A percentile compares a stretch with the other conserved stretches of the same genome.
Evolutionary conservation across 164 flowering plant genomes (phyloP).

Genomic region (Vitis rotundifolia): DNA sequence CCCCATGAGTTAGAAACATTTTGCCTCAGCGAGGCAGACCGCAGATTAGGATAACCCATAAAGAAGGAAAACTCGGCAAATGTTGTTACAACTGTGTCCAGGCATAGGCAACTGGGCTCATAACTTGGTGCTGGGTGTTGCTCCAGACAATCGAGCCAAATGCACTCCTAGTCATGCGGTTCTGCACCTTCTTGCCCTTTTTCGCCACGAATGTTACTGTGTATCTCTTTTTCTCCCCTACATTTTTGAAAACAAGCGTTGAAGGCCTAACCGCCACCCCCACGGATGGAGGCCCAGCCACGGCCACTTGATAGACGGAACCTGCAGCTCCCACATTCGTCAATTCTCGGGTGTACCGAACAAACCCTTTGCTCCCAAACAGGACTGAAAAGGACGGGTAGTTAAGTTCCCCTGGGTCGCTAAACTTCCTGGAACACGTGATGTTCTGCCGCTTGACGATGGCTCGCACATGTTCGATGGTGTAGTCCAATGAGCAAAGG

Average conservation of each 20-base stretch:
- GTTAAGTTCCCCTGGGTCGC: conserved; percentile 70
- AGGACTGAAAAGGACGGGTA: conserved; percentile 83
- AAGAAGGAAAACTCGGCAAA: background rate
- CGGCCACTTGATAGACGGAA: conserved; percentile 44
- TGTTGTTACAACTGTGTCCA: conserved; percentile 43
- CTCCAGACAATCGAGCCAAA: conserved; percentile 75
- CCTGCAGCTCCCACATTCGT: conserved; percentile 74
- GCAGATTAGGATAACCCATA: background rate
- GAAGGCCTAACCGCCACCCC: conserved; percentile 55
- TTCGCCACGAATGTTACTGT: conserved; percentile 62
- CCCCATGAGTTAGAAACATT: too few species aligned
- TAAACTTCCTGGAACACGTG: conserved; percentile 49
- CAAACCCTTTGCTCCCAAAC: conserved; percentile 47
- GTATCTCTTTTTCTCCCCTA: conserved; percentile 65
- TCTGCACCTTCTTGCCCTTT: conserved; percentile 15
- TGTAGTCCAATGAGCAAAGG: conserved; percentile 71
- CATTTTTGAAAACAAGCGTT: conserved; percentile 52
- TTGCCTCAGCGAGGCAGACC: background rate
- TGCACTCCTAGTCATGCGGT: conserved; percentile 9
- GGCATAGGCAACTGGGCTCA: conserved; percentile 69
- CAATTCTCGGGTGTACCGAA: conserved; percentile 57
- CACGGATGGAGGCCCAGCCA: conserved; percentile 46
- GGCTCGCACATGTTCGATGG: conserved; percentile 33
- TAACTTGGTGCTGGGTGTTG: conserved; percentile 51
- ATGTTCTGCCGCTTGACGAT: conserved; percentile 48